These are phyloP conservation scores for Penicillium sp. DNA, from an alignment of 2,329 filamentous ascomycete genomes.

Conservation along the genomic window DNA sequence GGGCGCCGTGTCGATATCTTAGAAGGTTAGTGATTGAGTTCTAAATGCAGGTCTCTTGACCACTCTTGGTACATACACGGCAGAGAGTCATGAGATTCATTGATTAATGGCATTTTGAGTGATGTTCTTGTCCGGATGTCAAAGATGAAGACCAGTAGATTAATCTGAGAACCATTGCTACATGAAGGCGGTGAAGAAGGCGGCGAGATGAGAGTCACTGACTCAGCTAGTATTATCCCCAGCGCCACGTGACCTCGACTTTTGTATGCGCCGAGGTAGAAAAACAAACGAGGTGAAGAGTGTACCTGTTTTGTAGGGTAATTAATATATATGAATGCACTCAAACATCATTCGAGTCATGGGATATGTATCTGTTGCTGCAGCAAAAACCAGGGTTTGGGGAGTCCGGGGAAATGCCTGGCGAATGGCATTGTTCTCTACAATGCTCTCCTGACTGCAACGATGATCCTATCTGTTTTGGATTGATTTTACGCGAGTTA, in stretches of 20 bases:
- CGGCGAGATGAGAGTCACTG: not conserved
- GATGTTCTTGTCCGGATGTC: not conserved
- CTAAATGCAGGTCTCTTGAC: constrained; percentile 4
- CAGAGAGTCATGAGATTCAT: constrained; percentile 72
- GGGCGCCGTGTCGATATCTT: constrained; percentile 79
- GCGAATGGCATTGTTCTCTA: not conserved
- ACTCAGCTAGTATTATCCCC: not conserved
- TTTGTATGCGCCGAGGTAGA: not conserved
- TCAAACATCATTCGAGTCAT: not conserved
- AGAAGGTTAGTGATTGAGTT: constrained; percentile 8
- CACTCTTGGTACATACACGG: constrained; percentile 60
- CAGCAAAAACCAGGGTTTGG: not conserved
- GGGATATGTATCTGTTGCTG: not conserved
- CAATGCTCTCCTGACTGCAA: not conserved
- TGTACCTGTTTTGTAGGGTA: not conserved
- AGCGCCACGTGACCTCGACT: constrained; percentile 1
- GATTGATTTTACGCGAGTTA: not conserved
- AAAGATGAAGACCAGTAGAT: not conserved
- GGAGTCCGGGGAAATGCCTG: not conserved
- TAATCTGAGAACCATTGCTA: constrained; percentile 3
- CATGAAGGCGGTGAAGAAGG: not conserved
- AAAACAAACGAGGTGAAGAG: not conserved
- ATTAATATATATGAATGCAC: not conserved
- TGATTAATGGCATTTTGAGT: constrained; percentile 62
- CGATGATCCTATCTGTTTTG: not conserved